Base-by-base conservation (phyloP, 2,329 filamentous ascomycete species). In the Dactylellina leptospora region DNA sequence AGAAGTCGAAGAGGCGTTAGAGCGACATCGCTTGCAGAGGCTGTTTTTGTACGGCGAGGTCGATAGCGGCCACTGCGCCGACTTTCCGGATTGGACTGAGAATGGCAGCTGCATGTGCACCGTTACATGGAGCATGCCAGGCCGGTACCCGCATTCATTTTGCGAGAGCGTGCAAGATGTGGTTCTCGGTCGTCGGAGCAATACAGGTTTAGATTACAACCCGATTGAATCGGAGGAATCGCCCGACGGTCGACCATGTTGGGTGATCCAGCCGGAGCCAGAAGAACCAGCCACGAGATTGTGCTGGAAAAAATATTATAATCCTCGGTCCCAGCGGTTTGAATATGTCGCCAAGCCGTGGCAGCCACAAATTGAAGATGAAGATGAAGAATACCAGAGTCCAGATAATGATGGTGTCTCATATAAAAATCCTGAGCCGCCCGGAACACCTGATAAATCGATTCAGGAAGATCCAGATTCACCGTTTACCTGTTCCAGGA, bases 71-170 rank as follows among this genome's bases (percentile, higher is more conserved):
- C 51, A 71, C 38, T 71, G 66, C 58, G 51, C 66, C n/a, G 45
- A 38, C 5, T 36, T 44, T 38, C n/a, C n/a, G 10, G 44, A 38
- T 11, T 71, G 66, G 66, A 38, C 13, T 2, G 66, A 71, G 42
- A n/a, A n/a, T 28, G 66, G 66, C 5, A 27, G 42, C 27, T 71
- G 66, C 30, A 71, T 71, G 66, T 71, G 66, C 16, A 63, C 66
- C 36, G 27, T 71, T 20, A 71, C 66, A 18, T 63, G 50, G 51
- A 45, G 36, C 13, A 53, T 71, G 45, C 66, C 66, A 20, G 66
- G 66, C 28, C 45, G 66, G 11, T 71, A 45, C 28, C 66, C 66
- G 6, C 58, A 42, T 25, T n/a, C 64, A 1, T 54, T 61, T 16
- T 70, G 64, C 56, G 50, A 54, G 50, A 56, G 30, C 5, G 13